Evolutionary conservation across 305 asterid genomes (phyloP), one percentile per base, ranked within the genome.

Genomic region (Fraxinus baroniana): DNA sequence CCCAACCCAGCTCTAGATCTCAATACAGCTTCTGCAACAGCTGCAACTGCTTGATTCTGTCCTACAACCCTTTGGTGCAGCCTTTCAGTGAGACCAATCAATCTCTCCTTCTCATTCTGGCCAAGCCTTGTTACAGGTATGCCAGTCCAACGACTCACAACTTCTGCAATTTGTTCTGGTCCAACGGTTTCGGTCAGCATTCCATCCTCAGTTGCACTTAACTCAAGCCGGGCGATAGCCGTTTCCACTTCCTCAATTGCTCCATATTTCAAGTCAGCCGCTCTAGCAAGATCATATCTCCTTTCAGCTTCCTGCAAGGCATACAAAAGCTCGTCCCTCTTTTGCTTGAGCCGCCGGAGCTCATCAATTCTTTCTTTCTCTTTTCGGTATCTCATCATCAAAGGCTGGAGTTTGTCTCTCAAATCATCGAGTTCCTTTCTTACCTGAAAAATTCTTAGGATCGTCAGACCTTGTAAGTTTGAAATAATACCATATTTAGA

Each of bases 101-200:
- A 81, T 76, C 95, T 91, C 83, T 87, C 94, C 81, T 92, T 95
- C 22, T 95, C 98, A 17, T 95, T 94, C 84, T 94, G 96, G 52
- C 98, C 98, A 2, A 95, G 94, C 4, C 98, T 90, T 0, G 98
- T 93, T 3, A 95, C 97, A 0, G 98, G 99, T 49, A 94, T 94
- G 2, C 99, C 98, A 0, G 98, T 95, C 99, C 98, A 94, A 0
- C 97, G 97, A 49, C 97, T 93, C 86, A 95, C 98, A 1, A 95
- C 98, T 81, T 95, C 98, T 0, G 98, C 97, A 2, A 95, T 93
- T 73, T 95, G 98, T 37, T 95, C 99, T 0, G 97, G 99, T 0
- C 99, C 98, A 0, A 95, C 99, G 0, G 97, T 87, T 81, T 95
- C 97, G 0, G 96, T 92, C 0, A 95, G 88, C 95, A 94, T 94